Conservation (phyloP, 331 rosid genomes). For the Stylosanthes scabra region DNA sequence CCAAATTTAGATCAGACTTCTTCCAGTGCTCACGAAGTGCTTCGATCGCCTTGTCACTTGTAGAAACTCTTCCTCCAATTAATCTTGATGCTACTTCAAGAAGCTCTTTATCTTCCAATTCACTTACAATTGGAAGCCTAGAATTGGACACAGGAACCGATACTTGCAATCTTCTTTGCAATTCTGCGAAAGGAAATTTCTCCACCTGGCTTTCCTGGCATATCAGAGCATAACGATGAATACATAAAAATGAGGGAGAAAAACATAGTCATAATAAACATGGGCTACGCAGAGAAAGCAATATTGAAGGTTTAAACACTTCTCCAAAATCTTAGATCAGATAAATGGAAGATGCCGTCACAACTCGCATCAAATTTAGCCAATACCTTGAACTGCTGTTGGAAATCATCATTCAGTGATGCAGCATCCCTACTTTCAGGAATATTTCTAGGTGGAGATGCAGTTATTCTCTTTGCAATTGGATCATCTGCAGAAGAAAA, state of each 20-base stretch:
- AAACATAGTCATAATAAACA: background rate
- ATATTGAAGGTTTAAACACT: constrained; percentile 1
- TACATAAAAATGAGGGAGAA: constrained; percentile 12
- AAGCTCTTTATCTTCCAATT: constrained; percentile 74
- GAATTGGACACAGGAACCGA: constrained; percentile 60
- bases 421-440: constrained; percentile 62
- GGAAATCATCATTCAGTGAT: constrained; percentile 53
- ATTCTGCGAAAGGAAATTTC: constrained; percentile 67
- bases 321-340: background rate
- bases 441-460: constrained; percentile 61
- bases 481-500: constrained; percentile 74
- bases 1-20: constrained; percentile 62
- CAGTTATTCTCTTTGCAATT: constrained; percentile 70
- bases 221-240: constrained; percentile 15
- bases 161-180: constrained; percentile 70
- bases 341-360: background rate
- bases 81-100: constrained; percentile 71
- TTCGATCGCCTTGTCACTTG: constrained; percentile 54
- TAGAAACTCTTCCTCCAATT: constrained; percentile 55
- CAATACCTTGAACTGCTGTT: constrained; percentile 59
- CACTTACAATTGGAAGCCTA: constrained; percentile 64
- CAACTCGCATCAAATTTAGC: constrained; percentile 31
- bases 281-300: constrained; percentile 14
- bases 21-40: constrained; percentile 87
- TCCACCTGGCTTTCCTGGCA: constrained; percentile 66